A percentile compares a stretch with the other conserved stretches of the same genome.
Evolutionary conservation across 805 yeast genomes (phyloP).

Genomic region (Zygosaccharomyces lentus): DNA sequence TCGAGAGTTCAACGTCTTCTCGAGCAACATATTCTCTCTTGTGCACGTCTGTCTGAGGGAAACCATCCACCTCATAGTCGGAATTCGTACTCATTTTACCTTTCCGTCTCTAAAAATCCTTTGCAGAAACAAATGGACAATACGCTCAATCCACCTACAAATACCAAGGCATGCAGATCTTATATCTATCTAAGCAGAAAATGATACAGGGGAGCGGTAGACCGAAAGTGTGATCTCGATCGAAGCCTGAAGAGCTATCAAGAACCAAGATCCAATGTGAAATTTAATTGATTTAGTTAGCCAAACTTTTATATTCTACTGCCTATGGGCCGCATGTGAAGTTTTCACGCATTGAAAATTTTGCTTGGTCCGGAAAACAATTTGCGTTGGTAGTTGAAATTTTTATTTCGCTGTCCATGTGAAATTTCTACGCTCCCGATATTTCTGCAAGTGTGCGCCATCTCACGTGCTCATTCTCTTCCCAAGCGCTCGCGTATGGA

Average conservation of each 20-base stretch:
- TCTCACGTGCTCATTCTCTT: neutral
- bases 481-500: neutral
- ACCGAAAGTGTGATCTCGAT: neutral
- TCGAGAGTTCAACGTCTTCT: neutral
- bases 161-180: constrained; percentile 6
- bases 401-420: neutral
- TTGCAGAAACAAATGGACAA: constrained; percentile 1
- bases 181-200: neutral
- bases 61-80: neutral
- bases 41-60: constrained; percentile 8
- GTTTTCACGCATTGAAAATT: neutral
- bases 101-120: neutral
- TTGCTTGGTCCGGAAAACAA: neutral
- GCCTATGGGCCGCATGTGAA: neutral
- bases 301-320: neutral
- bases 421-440: neutral
- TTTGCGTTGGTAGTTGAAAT: neutral
- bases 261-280: too few relatives aligned
- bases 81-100: neutral
- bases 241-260: neutral
- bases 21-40: constrained; percentile 8
- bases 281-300: neutral
- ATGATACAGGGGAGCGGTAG: neutral
- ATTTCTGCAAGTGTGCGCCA: too few relatives aligned
- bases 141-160: constrained; percentile 2